Evolutionary conservation across 2,329 filamentous ascomycete species (phyloP).

Genomic region (Byssothecium circinans): DNA sequence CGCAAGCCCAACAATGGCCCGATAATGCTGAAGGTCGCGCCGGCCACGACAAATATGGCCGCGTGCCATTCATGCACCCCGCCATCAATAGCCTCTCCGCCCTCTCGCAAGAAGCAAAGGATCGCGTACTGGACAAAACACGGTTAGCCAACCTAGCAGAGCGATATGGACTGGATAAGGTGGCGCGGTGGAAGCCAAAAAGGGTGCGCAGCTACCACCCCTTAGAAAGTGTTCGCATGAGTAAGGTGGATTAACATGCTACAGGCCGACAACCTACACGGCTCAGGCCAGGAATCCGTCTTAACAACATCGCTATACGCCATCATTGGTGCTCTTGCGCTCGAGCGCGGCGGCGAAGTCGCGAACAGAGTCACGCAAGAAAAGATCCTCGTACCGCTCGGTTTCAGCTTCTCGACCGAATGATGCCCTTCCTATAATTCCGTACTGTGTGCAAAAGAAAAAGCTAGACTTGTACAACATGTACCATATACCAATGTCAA

Average conservation of each 20-base stretch:
- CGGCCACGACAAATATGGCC: slow-evolving; percentile 46
- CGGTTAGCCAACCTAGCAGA: slow-evolving; percentile 69
- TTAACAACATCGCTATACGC: slow-evolving; percentile 78
- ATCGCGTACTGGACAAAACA: slow-evolving; percentile 63
- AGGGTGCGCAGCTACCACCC: slow-evolving; percentile 70
- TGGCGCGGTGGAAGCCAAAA: slow-evolving; percentile 86
- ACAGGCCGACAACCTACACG: slow-evolving; percentile 66
- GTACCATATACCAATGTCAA: background rate
- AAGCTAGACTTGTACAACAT: slow-evolving; percentile 1
- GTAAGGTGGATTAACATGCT: slow-evolving; percentile 7
- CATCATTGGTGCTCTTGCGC: slow-evolving; percentile 83
- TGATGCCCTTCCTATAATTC: background rate
- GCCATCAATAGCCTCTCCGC: slow-evolving; percentile 74
- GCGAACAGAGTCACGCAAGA: slow-evolving; percentile 76
- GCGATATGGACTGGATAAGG: slow-evolving; percentile 69
- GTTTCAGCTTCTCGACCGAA: slow-evolving; percentile 29
- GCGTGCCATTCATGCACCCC: slow-evolving; percentile 69
- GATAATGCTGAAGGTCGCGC: slow-evolving; percentile 19
- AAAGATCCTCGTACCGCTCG: slow-evolving; percentile 64
- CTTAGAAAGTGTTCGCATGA: background rate
- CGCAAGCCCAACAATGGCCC: slow-evolving; percentile 38
- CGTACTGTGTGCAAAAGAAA: background rate
- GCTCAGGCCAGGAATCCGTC: slow-evolving; percentile 74
- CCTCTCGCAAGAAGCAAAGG: slow-evolving; percentile 63
- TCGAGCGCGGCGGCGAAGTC: slow-evolving; percentile 80